Evolutionary conservation across 2,329 filamentous ascomycete genomes (phyloP).

Genomic region (Fusarium devonianum): DNA sequence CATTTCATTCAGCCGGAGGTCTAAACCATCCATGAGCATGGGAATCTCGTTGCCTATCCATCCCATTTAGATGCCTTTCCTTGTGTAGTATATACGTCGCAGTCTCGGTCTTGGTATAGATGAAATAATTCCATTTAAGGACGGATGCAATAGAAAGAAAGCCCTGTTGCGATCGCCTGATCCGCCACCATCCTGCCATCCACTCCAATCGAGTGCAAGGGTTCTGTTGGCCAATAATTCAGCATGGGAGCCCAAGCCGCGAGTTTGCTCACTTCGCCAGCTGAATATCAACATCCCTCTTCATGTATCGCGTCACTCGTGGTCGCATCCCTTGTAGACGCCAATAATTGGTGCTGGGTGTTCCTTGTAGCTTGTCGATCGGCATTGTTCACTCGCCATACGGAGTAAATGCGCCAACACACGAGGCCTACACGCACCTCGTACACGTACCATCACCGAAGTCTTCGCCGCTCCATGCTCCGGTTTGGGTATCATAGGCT

Average conservation of each 20-base stretch:
- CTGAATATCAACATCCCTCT: constrained; percentile 36
- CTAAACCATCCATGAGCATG: constrained; percentile 7
- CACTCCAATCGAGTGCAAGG: constrained; percentile 13
- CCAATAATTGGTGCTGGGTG: constrained; percentile 11
- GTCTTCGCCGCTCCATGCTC: constrained; percentile 21
- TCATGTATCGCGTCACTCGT: constrained; percentile 23
- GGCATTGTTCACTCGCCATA: constrained; percentile 16
- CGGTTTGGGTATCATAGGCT: constrained; percentile 9
- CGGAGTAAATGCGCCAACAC: constrained; percentile 19
- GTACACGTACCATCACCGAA: neutral
- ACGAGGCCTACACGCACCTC: constrained; percentile 14
- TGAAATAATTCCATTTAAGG: neutral
- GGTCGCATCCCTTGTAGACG: constrained; percentile 2
- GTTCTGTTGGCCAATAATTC: constrained; percentile 18
- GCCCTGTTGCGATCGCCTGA: constrained; percentile 16
- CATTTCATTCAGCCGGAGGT: constrained; percentile 9
- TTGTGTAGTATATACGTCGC: constrained; percentile 2
- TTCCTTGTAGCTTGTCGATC: constrained; percentile 7
- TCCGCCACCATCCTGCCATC: constrained; percentile 19
- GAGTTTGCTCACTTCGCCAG: constrained; percentile 21
- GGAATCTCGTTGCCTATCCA: constrained; percentile 18
- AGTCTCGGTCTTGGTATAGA: neutral
- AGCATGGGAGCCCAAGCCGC: constrained; percentile 13
- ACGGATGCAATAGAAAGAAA: neutral
- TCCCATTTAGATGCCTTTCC: constrained; percentile 19